Conservation (phyloP, 495 filamentous ascomycete genomes). For the Echria macrotheca region DNA sequence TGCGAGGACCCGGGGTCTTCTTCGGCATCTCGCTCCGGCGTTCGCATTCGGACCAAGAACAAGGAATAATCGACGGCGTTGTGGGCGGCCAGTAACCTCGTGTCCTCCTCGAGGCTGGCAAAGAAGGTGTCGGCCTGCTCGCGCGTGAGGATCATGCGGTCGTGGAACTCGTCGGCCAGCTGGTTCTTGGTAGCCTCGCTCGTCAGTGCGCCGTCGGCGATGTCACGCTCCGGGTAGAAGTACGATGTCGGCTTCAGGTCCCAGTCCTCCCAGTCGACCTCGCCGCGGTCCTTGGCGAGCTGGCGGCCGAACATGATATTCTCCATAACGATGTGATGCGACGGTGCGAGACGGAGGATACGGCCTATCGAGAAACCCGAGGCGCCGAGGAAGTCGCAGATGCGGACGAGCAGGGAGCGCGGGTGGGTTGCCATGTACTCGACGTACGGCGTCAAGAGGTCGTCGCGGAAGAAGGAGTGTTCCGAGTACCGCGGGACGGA, state of each 20-base stretch:
- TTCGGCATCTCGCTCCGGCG: slow-evolving; percentile 12
- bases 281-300: slow-evolving; percentile 31
- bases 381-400: slow-evolving; percentile 58
- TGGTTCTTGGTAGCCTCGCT: slow-evolving; percentile 53
- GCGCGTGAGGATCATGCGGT: slow-evolving; percentile 52
- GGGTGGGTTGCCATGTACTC: slow-evolving; percentile 54
- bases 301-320: slow-evolving; percentile 57
- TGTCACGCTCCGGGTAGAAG: slow-evolving; percentile 66
- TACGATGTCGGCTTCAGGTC: slow-evolving; percentile 68
- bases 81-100: slow-evolving; percentile 49
- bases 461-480: slow-evolving; percentile 60
- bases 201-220: slow-evolving; percentile 53
- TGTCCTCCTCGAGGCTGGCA: slow-evolving; percentile 49
- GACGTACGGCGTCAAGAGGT: slow-evolving; percentile 55
- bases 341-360: slow-evolving; percentile 49
- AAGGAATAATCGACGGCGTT: slow-evolving; percentile 68
- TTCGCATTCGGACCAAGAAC: slow-evolving; percentile 54
- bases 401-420: slow-evolving; percentile 57
- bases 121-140: slow-evolving; percentile 49
- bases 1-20: slow-evolving; percentile 18
- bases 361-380: slow-evolving; percentile 50
- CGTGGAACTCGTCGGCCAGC: slow-evolving; percentile 58
- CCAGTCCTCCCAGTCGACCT: slow-evolving; percentile 58
- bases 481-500: slow-evolving; percentile 62
- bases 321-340: slow-evolving; percentile 69